Evolutionary conservation across 2,329 filamentous ascomycete species (phyloP), one percentile per base, ranked within the genome.

Genomic region (Fusarium luffae): DNA sequence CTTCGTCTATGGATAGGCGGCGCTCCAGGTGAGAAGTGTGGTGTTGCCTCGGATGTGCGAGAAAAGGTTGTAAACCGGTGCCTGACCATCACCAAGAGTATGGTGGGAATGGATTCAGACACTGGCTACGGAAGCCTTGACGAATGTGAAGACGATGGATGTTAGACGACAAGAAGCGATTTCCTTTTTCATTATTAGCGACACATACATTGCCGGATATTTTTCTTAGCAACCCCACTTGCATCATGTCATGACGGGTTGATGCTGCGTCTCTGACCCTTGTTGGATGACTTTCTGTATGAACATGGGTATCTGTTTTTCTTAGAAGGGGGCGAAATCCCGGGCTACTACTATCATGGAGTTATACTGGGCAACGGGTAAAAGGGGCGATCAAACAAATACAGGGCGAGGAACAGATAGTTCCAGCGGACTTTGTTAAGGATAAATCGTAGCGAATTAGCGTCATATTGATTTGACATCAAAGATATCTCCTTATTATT

Each of bases 1-100:
- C 79, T 91, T 49, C 82, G 89, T 27, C 84, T 89, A 41, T 91
- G 89, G 89, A 85, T 89, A 51, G 87, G 87, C 18, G 83, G 85
- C 9, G 74, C 80, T 4, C 79, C 83, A 5, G 86, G 86, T 21
- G 84, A 84, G 49, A 82, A 82, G 58, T 83, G 82, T 51, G 86
- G 85, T 3, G 78, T 90, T n/a, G 80, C 82, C 19, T 79, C 80
- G 3, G 81, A 83, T 16, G 77, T 87, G n/a, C 84, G 87, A 60
- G 82, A 83, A 59, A 81, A 81, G 66, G 83, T 89, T 70, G 84
- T 90, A 5, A 83, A 86, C 51, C 81, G 83, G 54, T 90, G 88
- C 64, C 76, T 90, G 19, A 74, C 77, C 13, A 83, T 90, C 37
- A 88, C 85, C 16, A 88, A 87, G 75, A 83, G 80, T 51, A 79